Evolutionary conservation across 805 yeast species (phyloP), one percentile per base, ranked within the genome.

Genomic region (Sugiyamaella americana): DNA sequence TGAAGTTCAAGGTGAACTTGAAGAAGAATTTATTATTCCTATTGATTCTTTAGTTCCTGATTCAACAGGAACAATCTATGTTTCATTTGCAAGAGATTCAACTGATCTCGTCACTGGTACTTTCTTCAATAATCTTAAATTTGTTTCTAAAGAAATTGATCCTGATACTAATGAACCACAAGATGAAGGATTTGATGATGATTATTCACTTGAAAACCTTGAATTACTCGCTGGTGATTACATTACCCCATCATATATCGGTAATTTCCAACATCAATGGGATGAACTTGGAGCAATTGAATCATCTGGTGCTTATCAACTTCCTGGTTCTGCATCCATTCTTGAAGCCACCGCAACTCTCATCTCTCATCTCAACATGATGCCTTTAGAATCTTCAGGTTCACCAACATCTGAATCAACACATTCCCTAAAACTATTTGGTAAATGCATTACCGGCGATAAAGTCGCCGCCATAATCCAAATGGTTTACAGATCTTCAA

Each of bases 141-240:
- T 83, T 70, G 78, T 82, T 17, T 75, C 87, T 41, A 84, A 80
- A 66, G 98, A 91, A 63, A 71, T 85, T 54, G 84, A 87, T 56
- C 81, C 87, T 41, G 73, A 76, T 6, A 81, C 88, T 13, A 80
- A 81, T 18, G 82, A 76, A 40, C 79, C 75, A 41, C 82, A 71
- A 45, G 86, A 80, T 40, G 94, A 84, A 54, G 97, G 96, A 16
- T 86, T 82, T 74, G 84, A 84, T 54, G 98, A 93, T 65, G 96
- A 89, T 66, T 93, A 91, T 67, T 93, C 83, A 63, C 78, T 93
- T 54, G 97, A 87, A 65, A 84, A 82, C 48, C 71, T 88, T 58
- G 79, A 77, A 48, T 63, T 91, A 47, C 67, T 68, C 5, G 80
- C 93, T 6, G 96, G 96, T 32, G 97, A 88, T 63, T 91, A 80